Conservation (phyloP, 2,329 filamentous ascomycete species). For the Claviceps sp. region DNA sequence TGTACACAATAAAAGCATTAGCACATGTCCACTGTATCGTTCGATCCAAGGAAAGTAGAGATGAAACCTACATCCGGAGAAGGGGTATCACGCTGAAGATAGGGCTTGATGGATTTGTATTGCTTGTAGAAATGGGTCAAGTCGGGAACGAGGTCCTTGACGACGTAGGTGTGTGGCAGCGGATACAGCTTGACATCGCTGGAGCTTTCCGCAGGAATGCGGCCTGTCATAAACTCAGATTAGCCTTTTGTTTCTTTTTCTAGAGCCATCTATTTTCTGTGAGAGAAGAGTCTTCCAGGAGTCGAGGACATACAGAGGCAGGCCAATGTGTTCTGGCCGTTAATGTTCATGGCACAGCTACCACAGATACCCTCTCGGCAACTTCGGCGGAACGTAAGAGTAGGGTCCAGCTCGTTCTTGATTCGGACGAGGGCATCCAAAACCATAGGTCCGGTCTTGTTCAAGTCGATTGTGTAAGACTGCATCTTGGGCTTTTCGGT, state of each 20-base stretch:
- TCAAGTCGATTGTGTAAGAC: constrained; percentile 85
- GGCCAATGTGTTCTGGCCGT: constrained; percentile 93
- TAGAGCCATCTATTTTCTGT: background rate
- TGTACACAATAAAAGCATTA: constrained; percentile 21
- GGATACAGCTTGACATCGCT: constrained; percentile 92
- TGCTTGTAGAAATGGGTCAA: constrained; percentile 99
- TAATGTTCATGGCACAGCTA: constrained; percentile 99
- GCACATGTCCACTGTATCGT: background rate
- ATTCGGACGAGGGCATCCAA: constrained; percentile 92
- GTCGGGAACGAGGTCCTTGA: constrained; percentile 97
- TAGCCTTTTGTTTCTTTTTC: background rate
- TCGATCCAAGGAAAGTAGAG: too few relatives aligned
- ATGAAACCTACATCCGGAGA: constrained; percentile 58
- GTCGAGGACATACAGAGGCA: constrained; percentile 68
- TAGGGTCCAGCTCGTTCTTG: constrained; percentile 98
- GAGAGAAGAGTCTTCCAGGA: background rate
- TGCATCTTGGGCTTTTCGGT: constrained; percentile 92
- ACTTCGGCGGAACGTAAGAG: constrained; percentile 86
- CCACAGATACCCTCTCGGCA: constrained; percentile 98
- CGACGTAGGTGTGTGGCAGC: constrained; percentile 94
- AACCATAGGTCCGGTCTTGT: constrained; percentile 99
- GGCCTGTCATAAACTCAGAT: constrained; percentile 43
- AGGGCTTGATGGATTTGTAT: constrained; percentile 99
- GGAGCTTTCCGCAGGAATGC: constrained; percentile 72
- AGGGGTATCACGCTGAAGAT: constrained; percentile 81